Conservation (phyloP, 208 protist species). For the Herpetomonas samuelpessoai region DNA sequence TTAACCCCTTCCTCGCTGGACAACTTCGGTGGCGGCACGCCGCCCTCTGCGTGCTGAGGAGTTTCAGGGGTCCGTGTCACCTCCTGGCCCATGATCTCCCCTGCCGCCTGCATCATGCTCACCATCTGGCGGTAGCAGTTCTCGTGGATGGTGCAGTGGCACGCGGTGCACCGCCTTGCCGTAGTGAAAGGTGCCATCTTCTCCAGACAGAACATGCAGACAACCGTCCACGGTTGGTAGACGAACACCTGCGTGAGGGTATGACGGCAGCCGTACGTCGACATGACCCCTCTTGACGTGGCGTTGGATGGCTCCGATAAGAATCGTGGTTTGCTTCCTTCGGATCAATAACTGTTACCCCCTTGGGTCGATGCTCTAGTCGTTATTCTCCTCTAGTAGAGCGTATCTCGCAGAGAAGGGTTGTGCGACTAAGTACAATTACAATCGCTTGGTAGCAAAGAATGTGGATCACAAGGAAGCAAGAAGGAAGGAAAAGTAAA, state of each 20-base stretch:
- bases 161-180: constrained; percentile 12
- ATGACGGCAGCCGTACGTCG: constrained; percentile 12
- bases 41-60: neutral
- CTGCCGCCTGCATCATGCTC: constrained; percentile 1
- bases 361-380: too few species aligned
- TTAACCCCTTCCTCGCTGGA: too few species aligned
- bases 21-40: too few species aligned
- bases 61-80: neutral
- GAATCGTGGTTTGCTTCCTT: too few species aligned
- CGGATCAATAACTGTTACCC: too few species aligned
- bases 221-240: constrained; percentile 4
- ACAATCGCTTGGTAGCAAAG: too few species aligned
- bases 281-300: neutral
- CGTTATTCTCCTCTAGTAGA: too few species aligned
- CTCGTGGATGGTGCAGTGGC: constrained; percentile 9
- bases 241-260: constrained; percentile 12
- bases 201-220: constrained; percentile 11
- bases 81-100: constrained; percentile 6
- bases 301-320: neutral
- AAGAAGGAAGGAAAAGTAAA: too few species aligned
- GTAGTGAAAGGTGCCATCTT: constrained; percentile 5
- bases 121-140: constrained; percentile 13
- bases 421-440: too few species aligned
- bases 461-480: too few species aligned
- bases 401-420: too few species aligned